Evolutionary conservation across 164 flowering plant genomes (phyloP), one percentile per base, ranked within the genome.

Genomic region (Amborella trichopoda): DNA sequence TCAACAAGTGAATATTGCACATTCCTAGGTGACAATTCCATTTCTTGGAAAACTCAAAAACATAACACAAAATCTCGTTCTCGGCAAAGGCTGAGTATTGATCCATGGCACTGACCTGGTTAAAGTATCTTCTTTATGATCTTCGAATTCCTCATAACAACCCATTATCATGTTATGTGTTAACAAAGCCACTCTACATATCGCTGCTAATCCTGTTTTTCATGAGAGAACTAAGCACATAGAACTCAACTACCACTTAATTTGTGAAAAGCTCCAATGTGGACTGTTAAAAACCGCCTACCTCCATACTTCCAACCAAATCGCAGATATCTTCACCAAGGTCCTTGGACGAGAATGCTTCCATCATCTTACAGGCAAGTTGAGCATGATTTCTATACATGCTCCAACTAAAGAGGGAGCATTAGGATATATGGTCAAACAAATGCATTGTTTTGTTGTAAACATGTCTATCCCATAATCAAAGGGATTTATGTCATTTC

Each of bases 41-140:
- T 16, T n/a, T 18, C 45, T 16, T 16, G 45, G 3, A 42, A 42
- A 42, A 42, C 45, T 8, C 19, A 42, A 26, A 42, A 42, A 22
- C 45, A 42, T 8, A 1, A 16, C 45, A 21, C 1, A 19, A 8
- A 19, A 9, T 42, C 2, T 1, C 6, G 8, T 21, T 22, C 22
- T 42, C 23, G 0, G 45, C 22, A 5, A 26, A 42, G 18, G 45
- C 45, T 19, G 23, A 42, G 25, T 42, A 42, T 22, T 12, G 24
- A 4, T 18, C 45, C 23, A 42, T 42, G 45, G 45, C 45, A 18
- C 10, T 42, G 8, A 16, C 5, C 12, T 42, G 22, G 3, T 21
- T 42, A 5, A 6, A 6, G 11, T 42, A 42, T 18, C 22, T 18
- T 4, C 23, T 42, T 8, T 6, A 42, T 3, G 45, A 42, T 19